A percentile compares a stretch with the other conserved stretches of the same genome.
phyloP scores from a whole-genome alignment of 805 yeast species.

The Maudiozyma barnettii region DNA sequence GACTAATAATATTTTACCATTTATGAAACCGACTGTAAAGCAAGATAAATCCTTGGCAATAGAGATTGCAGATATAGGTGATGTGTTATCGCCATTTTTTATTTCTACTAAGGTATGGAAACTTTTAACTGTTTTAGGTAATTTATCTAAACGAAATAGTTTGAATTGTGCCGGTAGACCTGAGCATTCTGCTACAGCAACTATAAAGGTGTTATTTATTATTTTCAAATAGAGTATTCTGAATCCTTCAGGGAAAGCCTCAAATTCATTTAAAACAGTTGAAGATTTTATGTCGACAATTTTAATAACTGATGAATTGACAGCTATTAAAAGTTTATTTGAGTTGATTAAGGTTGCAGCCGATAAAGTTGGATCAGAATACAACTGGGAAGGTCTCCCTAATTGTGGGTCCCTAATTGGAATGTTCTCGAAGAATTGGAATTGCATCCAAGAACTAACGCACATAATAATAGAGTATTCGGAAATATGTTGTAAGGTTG shows the following conservation, averaged over 20 bases:
- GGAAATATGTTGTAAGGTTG: background rate
- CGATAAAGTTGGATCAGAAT: conserved; percentile 67
- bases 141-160: conserved; percentile 60
- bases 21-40: conserved; percentile 22
- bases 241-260: conserved; percentile 51
- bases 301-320: conserved; percentile 43
- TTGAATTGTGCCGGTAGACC: conserved; percentile 61
- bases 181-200: conserved; percentile 66
- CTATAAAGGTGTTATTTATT: conserved; percentile 41
- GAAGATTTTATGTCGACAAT: conserved; percentile 43
- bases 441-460: conserved; percentile 55
- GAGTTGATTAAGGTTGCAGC: conserved; percentile 51
- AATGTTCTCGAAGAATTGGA: conserved; percentile 72
- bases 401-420: conserved; percentile 80
- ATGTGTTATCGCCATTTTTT: conserved; percentile 64
- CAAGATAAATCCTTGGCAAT: conserved; percentile 19
- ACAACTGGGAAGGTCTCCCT: conserved; percentile 52
- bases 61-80: conserved; percentile 43
- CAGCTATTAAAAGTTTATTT: conserved; percentile 47
- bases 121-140: conserved; percentile 30
- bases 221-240: conserved; percentile 49
- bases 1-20: conserved; percentile 72
- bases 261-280: conserved; percentile 39
- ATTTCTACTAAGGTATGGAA: conserved; percentile 57
- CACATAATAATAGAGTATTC: conserved; percentile 11